Base-by-base conservation (phyloP, 352 stramenopile species). In the Blastocystis hominis region DNA sequence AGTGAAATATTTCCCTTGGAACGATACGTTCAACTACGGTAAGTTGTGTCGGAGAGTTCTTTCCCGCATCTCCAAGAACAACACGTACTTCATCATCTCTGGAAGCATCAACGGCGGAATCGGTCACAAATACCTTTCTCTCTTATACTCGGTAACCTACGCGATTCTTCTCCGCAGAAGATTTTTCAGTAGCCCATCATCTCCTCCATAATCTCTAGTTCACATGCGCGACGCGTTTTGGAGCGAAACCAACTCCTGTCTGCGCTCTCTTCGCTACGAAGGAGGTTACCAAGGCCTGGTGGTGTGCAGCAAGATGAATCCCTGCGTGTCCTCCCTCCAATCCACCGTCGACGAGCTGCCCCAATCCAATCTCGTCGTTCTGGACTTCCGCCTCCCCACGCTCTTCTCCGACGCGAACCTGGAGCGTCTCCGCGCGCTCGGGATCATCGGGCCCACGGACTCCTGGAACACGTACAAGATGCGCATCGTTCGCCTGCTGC, bases 61-160 rank as follows among this genome's bases (percentile, higher is more conserved):
- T 0, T n/a, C 24, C 0, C 15, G 13, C 47, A 0, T 75, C 7
- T 10, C 4, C 7, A 75, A 44, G 0, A 10, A 17, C 36, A 50
- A 24, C 64, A 44, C 36, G 1, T 75, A 75, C 40, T 55, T 36
- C 36, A 75, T 75, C 64, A 34, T 75, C 13, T 36, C 15, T 13
- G 24, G 56, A 13, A 38, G 17, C 30, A 66, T 36, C 7, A 66
- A 66, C 30, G 56, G 64, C 10, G 64, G 64, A 75, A 34, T 75
- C 20, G 64, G 64, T 44, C 64, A 75, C 64, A 75, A 75, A 3
- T 75, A 75, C 64, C 15, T 75, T 13, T 75, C 64, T 44, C 13
- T 75, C 0, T 44, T 44, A 9, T 44, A 75, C 24, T 30, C 15
- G 15, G 13, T 75, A n/a, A 44, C 64, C 30, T 75, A 75, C 3